Evolutionary conservation across 805 yeast genomes (phyloP), one percentile per base, ranked within the genome.

Genomic region (Ogataea zsoltii): DNA sequence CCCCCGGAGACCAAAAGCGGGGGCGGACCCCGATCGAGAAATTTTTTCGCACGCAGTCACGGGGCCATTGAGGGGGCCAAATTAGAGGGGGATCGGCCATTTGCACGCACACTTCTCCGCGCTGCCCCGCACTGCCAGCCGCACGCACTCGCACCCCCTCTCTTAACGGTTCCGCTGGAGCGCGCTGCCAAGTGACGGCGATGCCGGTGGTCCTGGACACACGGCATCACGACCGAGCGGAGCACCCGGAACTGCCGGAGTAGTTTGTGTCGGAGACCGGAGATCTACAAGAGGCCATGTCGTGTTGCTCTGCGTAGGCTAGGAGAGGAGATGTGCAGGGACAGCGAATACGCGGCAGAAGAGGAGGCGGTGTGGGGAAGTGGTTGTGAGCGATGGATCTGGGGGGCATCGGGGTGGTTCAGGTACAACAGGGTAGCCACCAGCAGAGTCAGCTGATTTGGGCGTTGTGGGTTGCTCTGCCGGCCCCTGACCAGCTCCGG

Each of bases 341-440:
- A n/a, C n/a, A n/a, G n/a, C n/a, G n/a, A n/a, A n/a, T 37, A 37
- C 23, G 40, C 40, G 40, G 40, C 40, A 37, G 40, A 37, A 37
- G 40, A 37, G 40, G 40, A 37, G 40, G 17, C 15, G 33, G 40
- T 26, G 40, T 37, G 40, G 40, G 40, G 40, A 37, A 26, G 16
- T n/a, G 13, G 30, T 23, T 23, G 25, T 9, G 25, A 21, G 25
- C 25, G 25, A 9, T 21, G 25, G 25, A 5, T 9, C 25, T 9
- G 25, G 5, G 25, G 5, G 25, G 25, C 25, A 5, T 9, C 25
- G 9, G 25, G 25, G 25, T 21, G 25, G 25, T 9, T 9, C 25
- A 9, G 25, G 25, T 9, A 5, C 25, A 9, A 9, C 25, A 21
- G 25, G 25, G 9, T 21, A 9, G 25, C 25, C 7, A 21, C 9